Base-by-base conservation (phyloP, 2,329 filamentous ascomycete species). In the Penicillium sp. region DNA sequence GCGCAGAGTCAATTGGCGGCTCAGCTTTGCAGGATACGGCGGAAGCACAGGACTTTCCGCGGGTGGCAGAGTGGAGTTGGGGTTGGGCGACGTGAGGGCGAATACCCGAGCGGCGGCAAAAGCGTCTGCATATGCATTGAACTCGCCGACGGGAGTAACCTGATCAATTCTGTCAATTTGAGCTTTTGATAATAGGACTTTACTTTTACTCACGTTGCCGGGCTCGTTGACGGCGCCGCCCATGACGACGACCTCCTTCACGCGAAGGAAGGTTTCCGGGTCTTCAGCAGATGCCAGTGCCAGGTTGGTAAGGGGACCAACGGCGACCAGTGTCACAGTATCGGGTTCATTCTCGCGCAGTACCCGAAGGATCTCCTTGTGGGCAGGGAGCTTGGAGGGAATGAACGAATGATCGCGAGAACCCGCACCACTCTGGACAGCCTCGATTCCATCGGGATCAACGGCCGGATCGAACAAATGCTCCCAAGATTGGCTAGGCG, bases 241-340 rank as follows among this genome's bases (percentile, higher is more conserved):
- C 94, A 99, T 99, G 42, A 96, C 89, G 4, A 96, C 87, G 3
- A 99, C 82, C 72, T 97, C 91, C 70, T 95, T 95, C 44, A 86
- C 89, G 39, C 85, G 84, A 49, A 99, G 79, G 71, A 99, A 96
- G 0, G 91, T 87, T 71, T 92, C 90, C 0, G 92, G 87, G 61
- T 97, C 92, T 64, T 90, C 85, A 13, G 90, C 86, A 2, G 94
- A 92, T 3, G 94, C 94, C 24, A 95, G 74, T 1, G 94, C 94
- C 27, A 96, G 76, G 68, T 96, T 99, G n/a, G 94, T 97, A 61
- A 97, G 76, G 1, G 94, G 94, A 0, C 94, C 94, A 44, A 97
- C 80, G 22, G 89, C 89, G 33, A 96, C 84, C 66, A 99, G 89
- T n/a, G 88, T 92, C 62, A 99, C 85, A 1, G 89, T 94, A 66